Evolutionary conservation across 257 asterid species (phyloP).

Genomic region (Solanum appendiculatum): DNA sequence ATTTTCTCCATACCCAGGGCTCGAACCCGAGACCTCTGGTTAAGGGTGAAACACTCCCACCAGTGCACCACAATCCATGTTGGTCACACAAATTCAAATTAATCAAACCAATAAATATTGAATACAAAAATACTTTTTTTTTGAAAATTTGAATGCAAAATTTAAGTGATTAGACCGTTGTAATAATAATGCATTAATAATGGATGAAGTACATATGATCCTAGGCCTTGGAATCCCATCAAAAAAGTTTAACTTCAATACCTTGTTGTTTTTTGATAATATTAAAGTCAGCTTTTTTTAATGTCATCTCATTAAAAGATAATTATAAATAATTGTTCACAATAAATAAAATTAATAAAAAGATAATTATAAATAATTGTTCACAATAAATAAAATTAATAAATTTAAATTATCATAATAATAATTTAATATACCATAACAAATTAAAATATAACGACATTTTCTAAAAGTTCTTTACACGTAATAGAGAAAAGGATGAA

Average conservation of each 20-base stretch:
- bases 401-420: neutral
- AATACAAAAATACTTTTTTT: neutral
- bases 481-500: too few species aligned
- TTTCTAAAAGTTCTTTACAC: neutral
- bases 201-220: neutral
- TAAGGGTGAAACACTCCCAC: too few species aligned
- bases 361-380: too few species aligned
- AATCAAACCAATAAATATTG: neutral
- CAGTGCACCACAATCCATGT: too few species aligned
- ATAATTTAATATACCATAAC: neutral
- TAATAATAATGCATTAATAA: neutral
- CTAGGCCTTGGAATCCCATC: neutral
- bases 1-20: too few species aligned
- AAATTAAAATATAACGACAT: neutral
- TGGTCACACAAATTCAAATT: neutral
- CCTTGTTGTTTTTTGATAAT: too few species aligned
- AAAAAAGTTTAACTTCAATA: too few species aligned
- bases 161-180: constrained; percentile 20
- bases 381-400: neutral
- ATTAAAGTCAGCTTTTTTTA: too few species aligned
- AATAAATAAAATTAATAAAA: neutral
- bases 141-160: constrained; percentile 19
- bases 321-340: neutral
- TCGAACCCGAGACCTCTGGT: too few species aligned
- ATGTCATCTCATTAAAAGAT: neutral